Conservation (phyloP, 768 basidiomycete genomes). For the Russula brevipes region DNA sequence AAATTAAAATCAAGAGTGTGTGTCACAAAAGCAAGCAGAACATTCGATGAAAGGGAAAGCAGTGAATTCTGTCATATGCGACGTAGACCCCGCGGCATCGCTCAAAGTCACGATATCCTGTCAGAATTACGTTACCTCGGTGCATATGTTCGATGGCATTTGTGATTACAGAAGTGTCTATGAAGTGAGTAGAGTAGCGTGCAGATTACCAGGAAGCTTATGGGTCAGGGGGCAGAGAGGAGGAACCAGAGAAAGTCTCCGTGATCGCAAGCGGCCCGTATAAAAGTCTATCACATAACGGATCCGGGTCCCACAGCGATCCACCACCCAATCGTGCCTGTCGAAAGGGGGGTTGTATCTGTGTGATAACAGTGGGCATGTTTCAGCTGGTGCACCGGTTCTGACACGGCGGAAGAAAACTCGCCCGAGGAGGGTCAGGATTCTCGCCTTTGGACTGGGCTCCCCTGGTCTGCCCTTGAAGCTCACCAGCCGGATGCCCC, state of each 20-base stretch:
- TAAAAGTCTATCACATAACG: constrained; percentile 99
- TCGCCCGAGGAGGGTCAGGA: constrained; percentile 83
- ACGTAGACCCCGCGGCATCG: too few relatives aligned
- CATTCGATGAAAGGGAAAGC: too few relatives aligned
- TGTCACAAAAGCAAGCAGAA: too few relatives aligned
- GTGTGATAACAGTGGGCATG: neutral
- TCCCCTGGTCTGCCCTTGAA: constrained; percentile 88
- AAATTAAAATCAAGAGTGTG: too few relatives aligned
- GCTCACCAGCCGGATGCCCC: constrained; percentile 74
- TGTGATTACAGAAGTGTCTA: neutral
- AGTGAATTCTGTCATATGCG: too few relatives aligned
- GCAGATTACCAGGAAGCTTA: too few relatives aligned
- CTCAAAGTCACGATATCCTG: too few relatives aligned
- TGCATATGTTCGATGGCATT: too few relatives aligned
- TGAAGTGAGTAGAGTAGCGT: neutral
- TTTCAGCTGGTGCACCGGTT: constrained; percentile 6
- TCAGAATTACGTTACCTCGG: too few relatives aligned
- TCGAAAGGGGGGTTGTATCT: constrained; percentile 96
- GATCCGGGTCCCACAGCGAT: constrained; percentile 82
- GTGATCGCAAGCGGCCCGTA: constrained; percentile 53
- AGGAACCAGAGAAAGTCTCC: too few relatives aligned
- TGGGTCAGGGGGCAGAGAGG: neutral
- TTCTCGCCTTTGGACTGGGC: constrained; percentile 71
- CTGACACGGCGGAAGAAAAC: constrained; percentile 27
- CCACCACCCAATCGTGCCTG: constrained; percentile 95